Conservation (phyloP, 352 stramenopile genomes). For the Pythium folliculosum region DNA sequence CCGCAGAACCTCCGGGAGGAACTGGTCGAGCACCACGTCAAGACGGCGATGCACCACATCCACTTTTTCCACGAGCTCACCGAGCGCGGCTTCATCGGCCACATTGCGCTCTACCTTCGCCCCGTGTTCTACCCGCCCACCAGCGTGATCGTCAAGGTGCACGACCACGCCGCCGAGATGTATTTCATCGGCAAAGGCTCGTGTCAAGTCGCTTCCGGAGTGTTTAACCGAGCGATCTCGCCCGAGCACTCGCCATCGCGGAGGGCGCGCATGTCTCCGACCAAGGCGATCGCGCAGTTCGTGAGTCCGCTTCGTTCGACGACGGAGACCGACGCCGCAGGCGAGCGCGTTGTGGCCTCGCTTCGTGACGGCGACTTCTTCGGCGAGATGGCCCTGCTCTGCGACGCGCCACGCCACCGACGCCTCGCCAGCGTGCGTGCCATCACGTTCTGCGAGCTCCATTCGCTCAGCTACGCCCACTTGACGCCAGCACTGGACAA, state of each 20-base stretch:
- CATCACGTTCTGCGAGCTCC: conserved; percentile 19
- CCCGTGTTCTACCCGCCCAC: conserved; percentile 23
- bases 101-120: conserved; percentile 21
- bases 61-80: conserved; percentile 22
- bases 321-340: not conserved
- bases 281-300: conserved; percentile 5
- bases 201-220: conserved; percentile 12
- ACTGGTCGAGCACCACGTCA: conserved; percentile 27
- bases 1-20: conserved; percentile 21
- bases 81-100: conserved; percentile 19
- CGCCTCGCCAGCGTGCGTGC: conserved; percentile 14
- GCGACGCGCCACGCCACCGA: conserved; percentile 4
- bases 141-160: conserved; percentile 14
- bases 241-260: not conserved
- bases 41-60: conserved; percentile 23
- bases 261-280: not conserved
- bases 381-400: conserved; percentile 73
- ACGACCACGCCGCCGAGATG: conserved; percentile 21
- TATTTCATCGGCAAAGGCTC: conserved; percentile 27
- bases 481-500: conserved; percentile 15
- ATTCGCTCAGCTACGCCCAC: conserved; percentile 22
- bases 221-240: not conserved
- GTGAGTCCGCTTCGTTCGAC: not conserved
- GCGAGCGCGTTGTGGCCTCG: conserved; percentile 2
- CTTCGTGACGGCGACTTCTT: conserved; percentile 60